Evolutionary conservation across 768 basidiomycete genomes (phyloP).

Genomic region (Mycena latifolia): DNA sequence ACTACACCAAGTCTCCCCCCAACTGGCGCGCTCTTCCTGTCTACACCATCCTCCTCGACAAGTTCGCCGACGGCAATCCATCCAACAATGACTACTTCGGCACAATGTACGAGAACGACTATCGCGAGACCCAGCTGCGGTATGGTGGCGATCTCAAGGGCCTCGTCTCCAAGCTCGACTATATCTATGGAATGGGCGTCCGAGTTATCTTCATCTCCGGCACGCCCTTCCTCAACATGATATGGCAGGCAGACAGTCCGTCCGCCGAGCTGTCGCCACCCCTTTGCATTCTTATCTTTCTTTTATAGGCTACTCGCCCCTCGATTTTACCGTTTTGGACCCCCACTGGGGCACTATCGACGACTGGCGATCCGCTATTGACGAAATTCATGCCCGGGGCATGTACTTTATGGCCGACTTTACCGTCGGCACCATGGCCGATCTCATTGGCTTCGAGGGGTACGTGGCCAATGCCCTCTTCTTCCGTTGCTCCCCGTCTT

Average conservation of each 20-base stretch:
- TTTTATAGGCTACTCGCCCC: constrained; percentile 85
- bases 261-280: constrained; percentile 33
- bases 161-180: constrained; percentile 80
- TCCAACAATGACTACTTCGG: constrained; percentile 91
- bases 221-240: constrained; percentile 93
- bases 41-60: constrained; percentile 90
- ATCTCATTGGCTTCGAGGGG: constrained; percentile 90
- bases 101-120: constrained; percentile 85
- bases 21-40: constrained; percentile 90
- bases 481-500: constrained; percentile 19
- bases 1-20: constrained; percentile 81
- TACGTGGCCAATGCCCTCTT: constrained; percentile 48
- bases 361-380: constrained; percentile 84
- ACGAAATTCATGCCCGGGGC: constrained; percentile 79
- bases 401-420: constrained; percentile 97
- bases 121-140: constrained; percentile 89
- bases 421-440: constrained; percentile 93
- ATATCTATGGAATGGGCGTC: constrained; percentile 91
- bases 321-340: constrained; percentile 91
- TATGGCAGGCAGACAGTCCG: constrained; percentile 97
- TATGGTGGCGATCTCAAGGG: constrained; percentile 92
- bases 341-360: constrained; percentile 91
- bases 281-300: constrained; percentile 29
- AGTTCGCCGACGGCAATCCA: constrained; percentile 95
- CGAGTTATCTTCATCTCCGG: constrained; percentile 91